Evolutionary conservation across 2,329 filamentous ascomycete genomes (phyloP).

Genomic region (Trichoderma pleuroti): DNA sequence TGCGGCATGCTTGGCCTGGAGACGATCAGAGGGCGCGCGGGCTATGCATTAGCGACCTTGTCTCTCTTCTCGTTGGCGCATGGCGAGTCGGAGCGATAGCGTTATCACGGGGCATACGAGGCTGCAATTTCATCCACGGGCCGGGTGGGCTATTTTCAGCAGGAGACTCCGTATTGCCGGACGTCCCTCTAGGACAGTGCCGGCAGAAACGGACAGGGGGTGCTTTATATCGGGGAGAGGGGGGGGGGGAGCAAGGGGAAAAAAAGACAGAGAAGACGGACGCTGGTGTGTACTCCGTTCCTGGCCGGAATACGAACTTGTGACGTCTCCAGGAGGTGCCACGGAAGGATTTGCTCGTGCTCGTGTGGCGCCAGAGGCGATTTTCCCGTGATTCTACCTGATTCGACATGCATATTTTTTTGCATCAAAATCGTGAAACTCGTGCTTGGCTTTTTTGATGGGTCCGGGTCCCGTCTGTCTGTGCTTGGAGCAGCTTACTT

Average conservation of each 20-base stretch:
- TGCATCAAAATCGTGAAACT: not conserved
- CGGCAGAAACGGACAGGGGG: constrained; percentile 8
- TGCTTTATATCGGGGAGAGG: not conserved
- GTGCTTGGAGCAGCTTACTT: not conserved
- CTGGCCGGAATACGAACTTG: constrained; percentile 17
- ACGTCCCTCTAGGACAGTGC: not conserved
- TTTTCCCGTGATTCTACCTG: not conserved
- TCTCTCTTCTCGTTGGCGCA: not conserved
- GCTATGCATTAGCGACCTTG: not conserved
- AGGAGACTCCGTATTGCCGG: constrained; percentile 6
- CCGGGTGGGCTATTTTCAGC: constrained; percentile 13
- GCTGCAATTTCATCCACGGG: constrained; percentile 6
- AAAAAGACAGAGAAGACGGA: not conserved
- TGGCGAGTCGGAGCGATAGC: not conserved
- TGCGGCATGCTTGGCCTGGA: not conserved
- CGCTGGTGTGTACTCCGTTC: not conserved
- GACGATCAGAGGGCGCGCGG: not conserved
- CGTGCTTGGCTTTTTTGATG: not conserved
- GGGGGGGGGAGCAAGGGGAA: not conserved
- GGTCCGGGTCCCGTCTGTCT: not conserved
- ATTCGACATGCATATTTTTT: not conserved
- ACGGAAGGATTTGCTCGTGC: not conserved
- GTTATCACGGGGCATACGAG: constrained; percentile 9
- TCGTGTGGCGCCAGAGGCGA: not conserved
- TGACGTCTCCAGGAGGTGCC: constrained; percentile 7